phyloP scores from a whole-genome alignment of 768 basidiomycete species.

The Boletus tomentosulus region DNA sequence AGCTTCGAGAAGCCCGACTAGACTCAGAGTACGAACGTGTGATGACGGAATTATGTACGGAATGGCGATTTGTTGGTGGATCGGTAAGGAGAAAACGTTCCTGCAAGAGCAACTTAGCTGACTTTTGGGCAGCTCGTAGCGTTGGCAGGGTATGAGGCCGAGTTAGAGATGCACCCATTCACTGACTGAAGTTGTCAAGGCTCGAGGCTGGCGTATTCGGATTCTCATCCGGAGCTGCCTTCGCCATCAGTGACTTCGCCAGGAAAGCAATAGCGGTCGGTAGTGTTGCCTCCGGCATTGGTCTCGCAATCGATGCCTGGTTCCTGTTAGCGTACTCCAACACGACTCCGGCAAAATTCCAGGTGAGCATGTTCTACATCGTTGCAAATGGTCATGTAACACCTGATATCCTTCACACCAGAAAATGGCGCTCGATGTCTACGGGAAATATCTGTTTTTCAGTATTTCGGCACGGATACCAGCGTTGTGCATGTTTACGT shows the following conservation, averaged over 20 bases:
- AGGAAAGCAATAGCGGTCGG: slow-evolving; percentile 52
- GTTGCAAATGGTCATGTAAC: not conserved
- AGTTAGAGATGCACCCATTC: not conserved
- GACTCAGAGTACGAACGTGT: slow-evolving; percentile 51
- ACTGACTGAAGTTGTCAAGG: slow-evolving; percentile 16
- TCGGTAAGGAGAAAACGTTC: slow-evolving; percentile 37
- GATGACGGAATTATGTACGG: slow-evolving; percentile 44
- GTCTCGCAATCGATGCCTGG: slow-evolving; percentile 61
- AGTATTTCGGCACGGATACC: slow-evolving; percentile 63
- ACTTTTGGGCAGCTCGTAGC: slow-evolving; percentile 46
- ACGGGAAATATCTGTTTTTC: slow-evolving; percentile 63
- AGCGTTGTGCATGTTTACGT: slow-evolving; percentile 53
- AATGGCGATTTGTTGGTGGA: slow-evolving; percentile 67
- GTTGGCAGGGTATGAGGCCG: slow-evolving; percentile 46
- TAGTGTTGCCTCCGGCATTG: slow-evolving; percentile 59
- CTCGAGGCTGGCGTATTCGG: slow-evolving; percentile 60
- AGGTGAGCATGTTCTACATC: slow-evolving; percentile 34
- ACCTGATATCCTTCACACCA: slow-evolving; percentile 1
- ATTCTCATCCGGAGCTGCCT: slow-evolving; percentile 50
- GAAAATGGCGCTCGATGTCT: slow-evolving; percentile 47
- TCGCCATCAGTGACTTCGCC: slow-evolving; percentile 46
- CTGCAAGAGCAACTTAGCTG: not conserved
- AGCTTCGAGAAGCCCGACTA: slow-evolving; percentile 38
- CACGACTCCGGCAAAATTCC: slow-evolving; percentile 47
- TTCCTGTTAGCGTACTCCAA: slow-evolving; percentile 61